These are phyloP conservation scores for Glebionis coronaria DNA, from an alignment of 129 eudicot species.

Conservation along the genomic window DNA sequence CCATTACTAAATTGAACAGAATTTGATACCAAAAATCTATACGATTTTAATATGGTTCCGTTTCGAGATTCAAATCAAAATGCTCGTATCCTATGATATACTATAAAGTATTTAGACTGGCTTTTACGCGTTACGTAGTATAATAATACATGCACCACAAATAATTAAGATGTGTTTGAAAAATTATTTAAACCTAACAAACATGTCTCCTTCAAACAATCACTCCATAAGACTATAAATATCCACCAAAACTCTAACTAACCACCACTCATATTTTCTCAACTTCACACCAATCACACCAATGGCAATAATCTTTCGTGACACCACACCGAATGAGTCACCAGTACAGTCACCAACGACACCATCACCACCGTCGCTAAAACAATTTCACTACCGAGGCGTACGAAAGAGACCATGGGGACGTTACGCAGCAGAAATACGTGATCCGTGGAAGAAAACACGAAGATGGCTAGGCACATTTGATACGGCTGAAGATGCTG, in stretches of 20 bases:
- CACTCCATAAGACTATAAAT: conserved; percentile 13
- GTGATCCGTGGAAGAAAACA: conserved; percentile 56
- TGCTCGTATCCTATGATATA: too few species aligned
- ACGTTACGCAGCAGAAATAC: conserved; percentile 71
- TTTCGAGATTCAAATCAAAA: too few species aligned
- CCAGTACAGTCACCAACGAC: conserved; percentile 2
- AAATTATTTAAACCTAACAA: neutral
- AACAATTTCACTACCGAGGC: conserved; percentile 46
- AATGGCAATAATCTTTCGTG: conserved; percentile 35
- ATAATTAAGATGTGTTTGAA: too few species aligned
- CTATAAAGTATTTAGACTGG: too few species aligned
- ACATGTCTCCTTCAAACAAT: conserved; percentile 19
- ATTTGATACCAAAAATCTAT: too few species aligned
- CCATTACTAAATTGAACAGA: too few species aligned
- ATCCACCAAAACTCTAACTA: conserved; percentile 4
- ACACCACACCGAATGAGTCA: conserved; percentile 6
- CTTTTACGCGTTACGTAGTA: too few species aligned
- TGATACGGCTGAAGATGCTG: conserved; percentile 68
- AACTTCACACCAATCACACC: neutral
- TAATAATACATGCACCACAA: too few species aligned
- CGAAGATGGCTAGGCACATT: conserved; percentile 73
- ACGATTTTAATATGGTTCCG: too few species aligned
- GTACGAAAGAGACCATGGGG: conserved; percentile 78
- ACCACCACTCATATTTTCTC: conserved; percentile 10
- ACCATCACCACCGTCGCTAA: conserved; percentile 8